phyloP scores from a whole-genome alignment of 2,329 filamentous ascomycete species.

The Venturia aucupariae region DNA sequence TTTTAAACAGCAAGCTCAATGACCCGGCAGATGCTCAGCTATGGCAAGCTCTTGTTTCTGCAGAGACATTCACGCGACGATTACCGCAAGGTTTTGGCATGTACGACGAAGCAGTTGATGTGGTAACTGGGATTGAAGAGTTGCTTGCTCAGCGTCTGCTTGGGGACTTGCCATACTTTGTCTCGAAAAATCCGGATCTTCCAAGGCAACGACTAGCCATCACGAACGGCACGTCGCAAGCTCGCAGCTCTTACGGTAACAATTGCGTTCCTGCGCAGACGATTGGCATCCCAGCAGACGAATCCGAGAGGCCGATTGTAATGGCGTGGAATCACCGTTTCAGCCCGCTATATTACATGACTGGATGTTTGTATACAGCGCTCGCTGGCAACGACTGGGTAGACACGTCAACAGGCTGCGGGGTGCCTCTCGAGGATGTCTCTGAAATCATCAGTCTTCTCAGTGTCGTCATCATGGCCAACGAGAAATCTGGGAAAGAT shows the following conservation, averaged over 20 bases:
- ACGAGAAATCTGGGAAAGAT: not conserved
- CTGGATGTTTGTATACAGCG: slow-evolving; percentile 63
- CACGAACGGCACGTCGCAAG: not conserved
- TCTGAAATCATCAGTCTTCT: slow-evolving; percentile 68
- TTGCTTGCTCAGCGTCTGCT: slow-evolving; percentile 9
- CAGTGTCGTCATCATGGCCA: slow-evolving; percentile 52
- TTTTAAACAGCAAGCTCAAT: slow-evolving; percentile 6
- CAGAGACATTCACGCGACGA: slow-evolving; percentile 5
- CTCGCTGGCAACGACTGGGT: slow-evolving; percentile 45
- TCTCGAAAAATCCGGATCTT: slow-evolving; percentile 38
- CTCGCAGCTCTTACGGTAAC: slow-evolving; percentile 14
- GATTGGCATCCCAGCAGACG: slow-evolving; percentile 63
- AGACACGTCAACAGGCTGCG: slow-evolving; percentile 36
- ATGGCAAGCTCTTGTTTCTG: not conserved
- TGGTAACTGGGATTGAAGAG: slow-evolving; percentile 10
- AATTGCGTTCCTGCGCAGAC: slow-evolving; percentile 54
- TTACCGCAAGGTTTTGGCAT: slow-evolving; percentile 4
- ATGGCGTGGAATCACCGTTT: slow-evolving; percentile 67
- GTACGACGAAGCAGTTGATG: slow-evolving; percentile 12
- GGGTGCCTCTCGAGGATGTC: slow-evolving; percentile 50
- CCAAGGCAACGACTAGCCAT: slow-evolving; percentile 32
- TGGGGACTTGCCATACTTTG: slow-evolving; percentile 56
- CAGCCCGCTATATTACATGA: slow-evolving; percentile 70
- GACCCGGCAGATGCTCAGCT: not conserved
- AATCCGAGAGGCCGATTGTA: slow-evolving; percentile 60